phyloP scores from a whole-genome alignment of 192 early-diverging fungal species.

The Phycomyces blakesleeanus region DNA sequence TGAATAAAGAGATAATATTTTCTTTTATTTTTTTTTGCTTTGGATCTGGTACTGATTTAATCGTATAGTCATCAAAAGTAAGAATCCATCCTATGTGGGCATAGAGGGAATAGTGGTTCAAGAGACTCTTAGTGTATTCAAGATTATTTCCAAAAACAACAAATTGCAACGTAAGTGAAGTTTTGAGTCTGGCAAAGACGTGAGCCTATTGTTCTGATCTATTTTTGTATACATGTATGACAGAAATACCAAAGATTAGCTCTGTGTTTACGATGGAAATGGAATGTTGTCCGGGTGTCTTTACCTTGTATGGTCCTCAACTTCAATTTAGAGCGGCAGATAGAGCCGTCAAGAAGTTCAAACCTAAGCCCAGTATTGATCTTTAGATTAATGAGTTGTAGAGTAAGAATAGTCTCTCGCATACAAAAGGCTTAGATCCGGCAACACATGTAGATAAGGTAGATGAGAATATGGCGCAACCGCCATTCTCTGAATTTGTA shows the following conservation, averaged over 20 bases:
- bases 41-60: too few relatives aligned
- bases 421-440: too few relatives aligned
- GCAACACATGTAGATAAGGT: too few relatives aligned
- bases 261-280: slow-evolving; percentile 53
- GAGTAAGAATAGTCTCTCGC: too few relatives aligned
- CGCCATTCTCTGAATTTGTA: too few relatives aligned
- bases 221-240: slow-evolving; percentile 7
- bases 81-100: slow-evolving; percentile 76
- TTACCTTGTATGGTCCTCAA: slow-evolving; percentile 75
- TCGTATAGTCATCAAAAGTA: slow-evolving; percentile 59
- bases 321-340: slow-evolving; percentile 69
- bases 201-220: too few relatives aligned
- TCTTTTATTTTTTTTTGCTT: too few relatives aligned
- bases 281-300: slow-evolving; percentile 32
- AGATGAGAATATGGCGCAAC: too few relatives aligned
- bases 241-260: slow-evolving; percentile 70
- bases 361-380: slow-evolving; percentile 60
- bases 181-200: too few relatives aligned
- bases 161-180: slow-evolving; percentile 49
- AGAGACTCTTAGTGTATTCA: slow-evolving; percentile 87
- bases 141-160: slow-evolving; percentile 65
- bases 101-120: slow-evolving; percentile 79
- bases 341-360: slow-evolving; percentile 71
- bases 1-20: too few relatives aligned
- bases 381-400: slow-evolving; percentile 25